Percentiles rank a stretch among this genome's conserved stretches.
Conservation (phyloP, 108 stramenopile species). For the Skeletonema costatum region DNA sequence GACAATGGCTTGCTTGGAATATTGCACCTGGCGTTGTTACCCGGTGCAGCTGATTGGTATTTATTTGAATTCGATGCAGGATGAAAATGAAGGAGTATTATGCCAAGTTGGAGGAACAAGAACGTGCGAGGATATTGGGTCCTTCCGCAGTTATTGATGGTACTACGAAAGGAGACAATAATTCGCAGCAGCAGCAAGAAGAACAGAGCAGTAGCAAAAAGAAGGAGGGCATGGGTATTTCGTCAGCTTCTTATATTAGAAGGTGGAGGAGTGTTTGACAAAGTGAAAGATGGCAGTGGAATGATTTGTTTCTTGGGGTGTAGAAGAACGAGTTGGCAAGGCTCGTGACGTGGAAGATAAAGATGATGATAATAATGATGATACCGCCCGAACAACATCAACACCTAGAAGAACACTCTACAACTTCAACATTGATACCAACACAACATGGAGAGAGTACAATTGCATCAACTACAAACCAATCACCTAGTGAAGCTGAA, state of each 20-base stretch:
- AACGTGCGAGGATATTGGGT: slow-evolving; percentile 34
- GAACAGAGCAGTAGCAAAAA: neutral
- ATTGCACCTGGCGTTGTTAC: slow-evolving; percentile 26
- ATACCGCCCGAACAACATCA: neutral
- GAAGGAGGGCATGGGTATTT: slow-evolving; percentile 11
- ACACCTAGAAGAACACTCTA: neutral
- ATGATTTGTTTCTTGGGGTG: slow-evolving; percentile 44
- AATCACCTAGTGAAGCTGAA: neutral
- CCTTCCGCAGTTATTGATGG: neutral
- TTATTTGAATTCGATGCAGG: slow-evolving; percentile 27
- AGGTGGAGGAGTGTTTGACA: slow-evolving; percentile 27
- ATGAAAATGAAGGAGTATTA: slow-evolving; percentile 46
- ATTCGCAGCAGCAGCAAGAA: neutral
- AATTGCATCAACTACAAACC: neutral
- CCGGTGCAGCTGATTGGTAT: slow-evolving; percentile 21
- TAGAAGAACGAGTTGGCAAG: slow-evolving; percentile 16
- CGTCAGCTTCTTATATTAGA: slow-evolving; percentile 24
- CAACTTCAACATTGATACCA: neutral
- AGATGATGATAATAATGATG: neutral
- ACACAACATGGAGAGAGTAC: neutral
- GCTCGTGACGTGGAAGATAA: neutral
- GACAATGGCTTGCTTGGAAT: slow-evolving; percentile 37
- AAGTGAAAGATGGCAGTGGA: slow-evolving; percentile 21
- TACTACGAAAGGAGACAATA: neutral
- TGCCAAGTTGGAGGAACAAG: slow-evolving; percentile 13